These are phyloP conservation scores for Anthracocystis setariae DNA, from an alignment of 1,284 basidiomycete genomes.

Conservation along the genomic window DNA sequence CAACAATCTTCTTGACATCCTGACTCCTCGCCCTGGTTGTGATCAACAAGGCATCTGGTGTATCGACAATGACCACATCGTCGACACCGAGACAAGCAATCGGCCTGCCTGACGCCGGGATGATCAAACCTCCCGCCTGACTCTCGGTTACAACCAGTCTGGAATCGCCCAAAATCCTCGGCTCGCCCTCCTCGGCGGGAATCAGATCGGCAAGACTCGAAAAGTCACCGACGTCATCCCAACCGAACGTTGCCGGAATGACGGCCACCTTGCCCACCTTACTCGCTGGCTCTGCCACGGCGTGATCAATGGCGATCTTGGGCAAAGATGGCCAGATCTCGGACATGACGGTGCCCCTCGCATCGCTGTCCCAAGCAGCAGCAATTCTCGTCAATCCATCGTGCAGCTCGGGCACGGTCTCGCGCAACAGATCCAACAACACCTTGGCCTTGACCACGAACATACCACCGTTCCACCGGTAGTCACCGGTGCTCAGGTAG, in stretches of 20 bases:
- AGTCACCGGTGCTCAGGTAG: constrained; percentile 65
- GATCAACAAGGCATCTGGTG: constrained; percentile 64
- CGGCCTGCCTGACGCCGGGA: constrained; percentile 60
- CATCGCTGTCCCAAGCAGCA: constrained; percentile 58
- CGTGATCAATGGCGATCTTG: constrained; percentile 68
- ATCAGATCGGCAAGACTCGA: constrained; percentile 64
- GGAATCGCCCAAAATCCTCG: constrained; percentile 64
- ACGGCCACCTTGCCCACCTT: constrained; percentile 65
- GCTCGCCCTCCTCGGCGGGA: constrained; percentile 65
- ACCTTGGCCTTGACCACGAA: constrained; percentile 66
- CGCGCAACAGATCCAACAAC: constrained; percentile 56
- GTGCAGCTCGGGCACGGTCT: constrained; percentile 60
- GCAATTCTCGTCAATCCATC: constrained; percentile 62
- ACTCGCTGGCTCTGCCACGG: constrained; percentile 66
- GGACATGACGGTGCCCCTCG: constrained; percentile 35
- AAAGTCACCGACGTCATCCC: constrained; percentile 68
- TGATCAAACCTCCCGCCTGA: constrained; percentile 65
- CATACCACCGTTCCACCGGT: constrained; percentile 68
- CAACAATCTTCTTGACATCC: constrained; percentile 68
- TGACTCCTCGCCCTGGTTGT: constrained; percentile 65
- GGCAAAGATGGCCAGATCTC: constrained; percentile 63
- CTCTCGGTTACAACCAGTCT: constrained; percentile 63
- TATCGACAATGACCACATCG: constrained; percentile 67
- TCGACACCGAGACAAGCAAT: constrained; percentile 67
- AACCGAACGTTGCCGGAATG: constrained; percentile 67